Evolutionary conservation across 2,329 filamentous ascomycete genomes (phyloP), one percentile per base, ranked within the genome.

Genomic region (Neonectria sp.): DNA sequence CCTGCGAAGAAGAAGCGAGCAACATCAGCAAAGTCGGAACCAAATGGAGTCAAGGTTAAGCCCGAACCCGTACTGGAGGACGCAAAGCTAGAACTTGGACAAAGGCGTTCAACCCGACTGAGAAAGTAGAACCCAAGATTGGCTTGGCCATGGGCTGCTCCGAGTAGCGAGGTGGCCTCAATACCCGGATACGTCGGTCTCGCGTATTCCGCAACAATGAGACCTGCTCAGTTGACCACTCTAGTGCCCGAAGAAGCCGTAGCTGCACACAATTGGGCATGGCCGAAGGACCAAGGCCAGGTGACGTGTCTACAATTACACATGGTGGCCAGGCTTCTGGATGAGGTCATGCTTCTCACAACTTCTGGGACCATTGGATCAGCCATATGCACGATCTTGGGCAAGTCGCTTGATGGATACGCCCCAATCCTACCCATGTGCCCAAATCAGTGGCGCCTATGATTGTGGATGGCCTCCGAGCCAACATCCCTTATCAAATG

Each of bases 1-100:
- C 74, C 76, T 4, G 57, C 60, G 6, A 81, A 78, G 63, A 79
- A 73, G 71, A 75, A 71, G 53, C 73, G 73, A n/a, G 40, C 48
- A 11, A 71, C 60, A 48, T 15, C 46, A 43, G 33, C 51, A 3
- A 78, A 75, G 43, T 61, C 53, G 53, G 67, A 78, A 67, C 64
- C 77, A 60, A 66, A 78, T 65, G 71, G 77, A 68, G 65, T 77
- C 63, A 45, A 58, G 25, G 43, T 60, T 15, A 71, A 72, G 57
- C 55, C 31, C 9, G 67, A 73, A 25, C 48, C 60, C 3, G 45
- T 24, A 27, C 8, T 37, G 21, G 48, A 69, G 24, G 66, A 71
- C 27, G 61, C 48, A 17, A 52, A 69, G 58, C 37, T 43, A 15
- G 70, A 72, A 9, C n/a, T 57, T 12, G 73, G 74, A 3, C 66